Conservation (phyloP, 2,329 filamentous ascomycete species). For the Talaromyces piceae region DNA sequence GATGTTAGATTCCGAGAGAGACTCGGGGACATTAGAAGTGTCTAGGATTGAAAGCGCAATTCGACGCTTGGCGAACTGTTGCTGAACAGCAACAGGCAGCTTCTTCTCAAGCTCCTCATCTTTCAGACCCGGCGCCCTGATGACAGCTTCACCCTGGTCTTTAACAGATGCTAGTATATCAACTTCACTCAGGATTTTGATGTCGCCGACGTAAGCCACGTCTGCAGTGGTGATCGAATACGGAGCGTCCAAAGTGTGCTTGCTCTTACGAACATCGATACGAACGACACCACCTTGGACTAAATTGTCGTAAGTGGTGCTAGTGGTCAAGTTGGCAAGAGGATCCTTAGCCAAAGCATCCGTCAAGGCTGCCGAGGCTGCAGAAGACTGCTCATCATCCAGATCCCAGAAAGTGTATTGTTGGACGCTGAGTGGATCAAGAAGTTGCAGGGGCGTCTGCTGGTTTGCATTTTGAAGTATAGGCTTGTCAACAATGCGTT, state of each 20-base stretch:
- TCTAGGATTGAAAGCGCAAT: slow-evolving; percentile 71
- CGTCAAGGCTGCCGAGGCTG: slow-evolving; percentile 56
- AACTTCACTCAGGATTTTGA: slow-evolving; percentile 71
- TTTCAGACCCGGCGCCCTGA: slow-evolving; percentile 73
- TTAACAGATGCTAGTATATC: slow-evolving; percentile 66
- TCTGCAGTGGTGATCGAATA: slow-evolving; percentile 76
- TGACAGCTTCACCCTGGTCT: slow-evolving; percentile 61
- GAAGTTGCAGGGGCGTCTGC: slow-evolving; percentile 43
- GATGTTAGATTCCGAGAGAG: slow-evolving; percentile 61
- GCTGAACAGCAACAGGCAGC: slow-evolving; percentile 62
- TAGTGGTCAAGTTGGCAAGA: slow-evolving; percentile 53
- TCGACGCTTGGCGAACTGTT: slow-evolving; percentile 61
- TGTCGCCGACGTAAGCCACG: slow-evolving; percentile 67
- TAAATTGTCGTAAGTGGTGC: slow-evolving; percentile 55
- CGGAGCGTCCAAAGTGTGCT: slow-evolving; percentile 74
- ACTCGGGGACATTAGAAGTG: slow-evolving; percentile 57
- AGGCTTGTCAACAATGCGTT: slow-evolving; percentile 36
- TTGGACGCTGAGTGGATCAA: slow-evolving; percentile 52
- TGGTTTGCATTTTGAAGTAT: slow-evolving; percentile 29
- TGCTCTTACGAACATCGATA: slow-evolving; percentile 76
- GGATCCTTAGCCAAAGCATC: slow-evolving; percentile 55
- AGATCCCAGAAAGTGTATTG: slow-evolving; percentile 94
- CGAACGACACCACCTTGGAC: slow-evolving; percentile 69
- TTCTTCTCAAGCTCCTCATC: slow-evolving; percentile 85
- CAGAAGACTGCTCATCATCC: slow-evolving; percentile 62